Conservation (phyloP, 345 rosid genomes). For the Linum lewisii region DNA sequence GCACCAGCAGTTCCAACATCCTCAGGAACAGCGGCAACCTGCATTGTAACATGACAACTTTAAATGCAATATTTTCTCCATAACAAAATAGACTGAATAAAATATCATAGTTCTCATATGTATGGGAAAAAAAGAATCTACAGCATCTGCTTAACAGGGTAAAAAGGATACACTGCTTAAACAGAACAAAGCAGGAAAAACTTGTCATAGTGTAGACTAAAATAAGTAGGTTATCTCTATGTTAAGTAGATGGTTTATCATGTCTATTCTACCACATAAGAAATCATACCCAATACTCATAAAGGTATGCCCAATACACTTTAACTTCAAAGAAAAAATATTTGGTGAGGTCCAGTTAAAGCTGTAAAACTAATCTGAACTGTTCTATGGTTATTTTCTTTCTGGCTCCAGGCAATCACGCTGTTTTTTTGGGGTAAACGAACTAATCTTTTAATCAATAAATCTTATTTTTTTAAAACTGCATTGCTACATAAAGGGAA, state of each 20-base stretch:
- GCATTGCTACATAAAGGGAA: no score
- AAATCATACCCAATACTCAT: no score
- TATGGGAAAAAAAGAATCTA: neutral
- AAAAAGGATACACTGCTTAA: neutral
- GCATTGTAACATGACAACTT: slow-evolving; percentile 12
- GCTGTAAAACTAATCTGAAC: no score
- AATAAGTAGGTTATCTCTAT: neutral
- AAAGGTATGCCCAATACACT: no score
- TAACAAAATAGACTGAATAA: neutral
- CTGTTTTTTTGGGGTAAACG: no score
- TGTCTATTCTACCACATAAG: neutral
- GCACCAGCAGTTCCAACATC: slow-evolving; percentile 96
- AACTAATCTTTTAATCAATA: no score
- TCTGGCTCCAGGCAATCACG: no score
- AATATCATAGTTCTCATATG: neutral
- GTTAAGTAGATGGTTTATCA: neutral
- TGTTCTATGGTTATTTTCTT: no score
- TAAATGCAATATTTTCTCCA: neutral
- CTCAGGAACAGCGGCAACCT: slow-evolving; percentile 92
- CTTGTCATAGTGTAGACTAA: neutral
- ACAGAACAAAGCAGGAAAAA: neutral
- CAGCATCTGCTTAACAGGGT: neutral
- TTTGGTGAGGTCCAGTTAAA: no score
- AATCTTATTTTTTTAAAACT: no score
- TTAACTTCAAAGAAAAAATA: no score